Percentiles rank a stretch among this genome's conserved stretches.
These are phyloP conservation scores for Phanerochaete carnosa DNA, from an alignment of 768 basidiomycete genomes.

Conservation along the genomic window DNA sequence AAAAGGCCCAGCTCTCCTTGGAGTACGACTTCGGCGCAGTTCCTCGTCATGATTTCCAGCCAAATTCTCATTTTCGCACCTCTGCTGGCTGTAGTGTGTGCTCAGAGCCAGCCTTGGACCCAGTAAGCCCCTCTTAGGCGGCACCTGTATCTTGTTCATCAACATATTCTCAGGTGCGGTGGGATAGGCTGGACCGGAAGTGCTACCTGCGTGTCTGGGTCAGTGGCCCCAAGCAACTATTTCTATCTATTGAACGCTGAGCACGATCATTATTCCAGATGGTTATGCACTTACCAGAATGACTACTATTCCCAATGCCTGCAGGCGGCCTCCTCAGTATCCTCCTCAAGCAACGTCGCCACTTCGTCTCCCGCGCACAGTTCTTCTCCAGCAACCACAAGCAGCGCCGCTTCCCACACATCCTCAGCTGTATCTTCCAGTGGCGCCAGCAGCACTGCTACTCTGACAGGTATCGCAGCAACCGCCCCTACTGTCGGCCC, in stretches of 20 bases:
- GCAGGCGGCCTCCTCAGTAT: slow-evolving; percentile 15
- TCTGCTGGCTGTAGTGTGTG: neutral
- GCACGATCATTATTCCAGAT: slow-evolving; percentile 18
- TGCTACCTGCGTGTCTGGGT: slow-evolving; percentile 32
- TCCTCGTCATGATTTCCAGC: neutral
- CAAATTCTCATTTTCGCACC: neutral
- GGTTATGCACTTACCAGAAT: slow-evolving; percentile 33
- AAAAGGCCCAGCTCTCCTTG: neutral
- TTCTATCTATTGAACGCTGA: neutral
- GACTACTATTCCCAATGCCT: slow-evolving; percentile 38
- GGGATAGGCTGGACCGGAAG: slow-evolving; percentile 32
- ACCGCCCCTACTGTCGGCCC: slow-evolving; percentile 40
- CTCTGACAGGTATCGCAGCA: slow-evolving; percentile 29
- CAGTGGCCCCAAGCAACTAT: neutral
- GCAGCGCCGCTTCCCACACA: neutral
- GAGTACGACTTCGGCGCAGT: neutral
- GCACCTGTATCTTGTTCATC: neutral
- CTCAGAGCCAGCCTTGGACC: neutral
- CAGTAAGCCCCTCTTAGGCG: neutral
- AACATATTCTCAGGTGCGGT: slow-evolving; percentile 21
- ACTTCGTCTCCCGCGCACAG: neutral
- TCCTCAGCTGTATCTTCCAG: neutral
- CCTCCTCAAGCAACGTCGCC: slow-evolving; percentile 7
- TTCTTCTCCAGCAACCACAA: neutral
- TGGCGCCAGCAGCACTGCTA: neutral